These are phyloP conservation scores for Hymenoscyphus occultus DNA, from an alignment of 2,329 filamentous ascomycete genomes.

Conservation along the genomic window DNA sequence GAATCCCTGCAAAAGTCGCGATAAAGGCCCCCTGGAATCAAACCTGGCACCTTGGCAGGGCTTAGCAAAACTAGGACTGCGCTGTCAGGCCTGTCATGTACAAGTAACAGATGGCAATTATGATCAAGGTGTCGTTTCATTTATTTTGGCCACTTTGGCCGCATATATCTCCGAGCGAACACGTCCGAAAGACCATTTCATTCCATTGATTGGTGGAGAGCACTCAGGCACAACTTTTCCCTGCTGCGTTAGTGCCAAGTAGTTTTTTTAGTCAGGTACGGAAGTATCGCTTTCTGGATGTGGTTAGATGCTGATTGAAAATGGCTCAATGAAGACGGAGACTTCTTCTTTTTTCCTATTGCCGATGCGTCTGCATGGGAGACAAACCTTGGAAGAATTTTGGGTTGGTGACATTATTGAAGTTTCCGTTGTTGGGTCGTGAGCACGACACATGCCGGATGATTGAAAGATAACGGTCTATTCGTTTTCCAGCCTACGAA, in stretches of 20 bases:
- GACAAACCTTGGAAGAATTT: neutral
- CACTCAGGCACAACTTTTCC: slow-evolving; percentile 2
- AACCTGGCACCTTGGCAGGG: slow-evolving; percentile 9
- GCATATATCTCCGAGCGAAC: neutral
- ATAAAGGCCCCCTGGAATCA: neutral
- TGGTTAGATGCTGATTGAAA: neutral
- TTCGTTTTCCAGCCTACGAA: neutral
- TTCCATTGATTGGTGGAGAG: neutral
- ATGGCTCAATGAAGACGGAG: neutral
- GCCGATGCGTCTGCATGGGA: neutral
- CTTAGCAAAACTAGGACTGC: neutral
- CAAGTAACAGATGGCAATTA: neutral
- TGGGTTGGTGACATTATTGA: neutral
- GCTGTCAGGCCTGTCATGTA: neutral
- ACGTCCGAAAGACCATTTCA: neutral
- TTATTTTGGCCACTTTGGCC: neutral
- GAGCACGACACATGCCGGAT: neutral
- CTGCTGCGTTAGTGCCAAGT: neutral
- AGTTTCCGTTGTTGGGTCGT: neutral
- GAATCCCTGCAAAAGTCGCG: neutral
- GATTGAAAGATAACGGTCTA: neutral
- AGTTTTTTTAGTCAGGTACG: slow-evolving; percentile 1
- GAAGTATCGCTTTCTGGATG: neutral
- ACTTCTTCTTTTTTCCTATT: neutral
- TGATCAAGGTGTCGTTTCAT: neutral